Conservation (phyloP, 2,329 filamentous ascomycete species). For the Colletotrichum eleusines region DNA sequence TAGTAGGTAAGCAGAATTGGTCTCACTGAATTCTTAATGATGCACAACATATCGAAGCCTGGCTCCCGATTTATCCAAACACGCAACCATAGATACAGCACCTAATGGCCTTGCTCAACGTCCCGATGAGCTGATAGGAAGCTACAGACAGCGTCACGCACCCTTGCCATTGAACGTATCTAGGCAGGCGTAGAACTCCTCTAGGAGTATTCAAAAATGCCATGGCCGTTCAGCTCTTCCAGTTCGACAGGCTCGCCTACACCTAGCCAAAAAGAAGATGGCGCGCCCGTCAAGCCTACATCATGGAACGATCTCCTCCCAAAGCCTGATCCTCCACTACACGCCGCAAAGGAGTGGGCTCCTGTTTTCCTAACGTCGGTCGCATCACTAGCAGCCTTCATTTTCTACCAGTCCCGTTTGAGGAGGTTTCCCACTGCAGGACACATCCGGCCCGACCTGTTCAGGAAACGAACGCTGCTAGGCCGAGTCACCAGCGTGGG, state of each 20-base stretch:
- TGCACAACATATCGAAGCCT: neutral
- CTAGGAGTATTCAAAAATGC: constrained; percentile 45
- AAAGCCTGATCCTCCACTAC: constrained; percentile 54
- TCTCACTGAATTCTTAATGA: neutral
- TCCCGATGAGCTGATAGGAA: constrained; percentile 19
- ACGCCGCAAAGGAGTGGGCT: constrained; percentile 66
- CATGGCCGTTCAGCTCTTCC: constrained; percentile 49
- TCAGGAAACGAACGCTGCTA: constrained; percentile 81
- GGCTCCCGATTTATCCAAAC: neutral
- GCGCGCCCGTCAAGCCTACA: constrained; percentile 46
- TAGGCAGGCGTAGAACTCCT: constrained; percentile 26
- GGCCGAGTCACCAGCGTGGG: constrained; percentile 93
- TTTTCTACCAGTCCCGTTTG: constrained; percentile 80
- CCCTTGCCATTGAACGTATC: constrained; percentile 4
- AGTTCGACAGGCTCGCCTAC: constrained; percentile 7
- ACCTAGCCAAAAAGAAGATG: constrained; percentile 38
- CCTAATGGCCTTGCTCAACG: neutral
- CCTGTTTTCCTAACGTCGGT: constrained; percentile 58
- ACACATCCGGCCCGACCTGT: constrained; percentile 80
- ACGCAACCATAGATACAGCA: neutral
- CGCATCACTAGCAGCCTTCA: constrained; percentile 65
- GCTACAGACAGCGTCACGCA: constrained; percentile 6
- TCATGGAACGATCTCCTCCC: constrained; percentile 41
- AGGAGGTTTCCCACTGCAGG: constrained; percentile 84
- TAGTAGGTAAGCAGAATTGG: constrained; percentile 20